Evolutionary conservation across 2,329 filamentous ascomycete species (phyloP), one percentile per base, ranked within the genome.

Genomic region (Camptophora hylomeconis): DNA sequence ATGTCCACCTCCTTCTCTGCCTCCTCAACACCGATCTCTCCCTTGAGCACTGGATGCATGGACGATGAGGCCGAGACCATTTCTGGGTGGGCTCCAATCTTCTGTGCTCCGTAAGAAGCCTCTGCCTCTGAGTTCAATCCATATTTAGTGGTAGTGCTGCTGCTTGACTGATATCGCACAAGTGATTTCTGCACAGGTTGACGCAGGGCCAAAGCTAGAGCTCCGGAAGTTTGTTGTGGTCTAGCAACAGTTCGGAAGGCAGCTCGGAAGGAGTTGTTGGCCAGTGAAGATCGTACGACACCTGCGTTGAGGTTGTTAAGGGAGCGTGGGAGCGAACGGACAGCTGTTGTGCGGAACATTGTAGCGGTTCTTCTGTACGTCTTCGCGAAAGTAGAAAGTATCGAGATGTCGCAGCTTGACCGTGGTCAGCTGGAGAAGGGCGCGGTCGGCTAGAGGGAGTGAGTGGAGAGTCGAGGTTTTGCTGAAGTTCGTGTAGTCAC

Each of bases 11-110:
- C 58, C 28, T 54, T 46, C 23, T 58, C 59, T 28, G 45, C 31
- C 29, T 41, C 42, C 35, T 45, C 30, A 7, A 39, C 46, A 25
- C 49, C 52, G 31, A 55, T 41, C 36, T 47, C 37, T 15, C 70
- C 60, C 20, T 67, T 53, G n/a, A n/a, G n/a, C 26, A 69, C 52
- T 39, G 63, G 59, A 31, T 69, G 63, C 10, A 63, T 55, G 7
- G 57, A 60, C 2, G 77, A 84, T 22, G 61, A 61, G 13, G 54
- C 53, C 0, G 73, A 69, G 1, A 84, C 77, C 5, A 57, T 50
- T 20, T 69, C 67, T 0, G 78, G 78, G 16, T 69, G 53, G 3
- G 69, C 46, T 33, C 69, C 48, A n/a, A 84, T 54, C 45, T 67
- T 67, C 47, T 76, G 17, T 56, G 56, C 39, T 76, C 60, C 22